These are phyloP conservation scores for Candida schatavii DNA, from an alignment of 805 yeast genomes.

Conservation along the genomic window DNA sequence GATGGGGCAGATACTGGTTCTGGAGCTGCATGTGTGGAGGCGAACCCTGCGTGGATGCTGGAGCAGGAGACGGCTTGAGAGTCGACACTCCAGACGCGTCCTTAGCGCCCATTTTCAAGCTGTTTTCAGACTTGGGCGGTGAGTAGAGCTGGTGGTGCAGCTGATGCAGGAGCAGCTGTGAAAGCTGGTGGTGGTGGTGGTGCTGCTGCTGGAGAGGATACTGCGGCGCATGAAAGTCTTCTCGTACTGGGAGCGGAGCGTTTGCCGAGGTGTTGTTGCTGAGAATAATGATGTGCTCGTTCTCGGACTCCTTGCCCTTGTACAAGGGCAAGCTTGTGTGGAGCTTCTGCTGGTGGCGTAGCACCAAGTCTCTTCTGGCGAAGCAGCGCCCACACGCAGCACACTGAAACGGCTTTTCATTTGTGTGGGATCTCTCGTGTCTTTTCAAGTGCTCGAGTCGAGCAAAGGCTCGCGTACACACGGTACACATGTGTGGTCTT, in stretches of 20 bases:
- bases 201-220: neutral
- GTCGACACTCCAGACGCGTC: neutral
- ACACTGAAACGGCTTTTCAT: slow-evolving; percentile 94
- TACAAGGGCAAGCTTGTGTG: slow-evolving; percentile 56
- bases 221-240: neutral
- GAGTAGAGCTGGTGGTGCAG: slow-evolving; percentile 2
- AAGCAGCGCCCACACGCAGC: slow-evolving; percentile 95
- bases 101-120: neutral
- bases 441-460: slow-evolving; percentile 91
- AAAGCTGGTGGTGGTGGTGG: neutral
- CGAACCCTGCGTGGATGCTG: slow-evolving; percentile 22
- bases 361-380: slow-evolving; percentile 83
- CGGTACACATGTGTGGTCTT: slow-evolving; percentile 84
- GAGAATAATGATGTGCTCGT: slow-evolving; percentile 51
- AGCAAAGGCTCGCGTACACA: slow-evolving; percentile 95
- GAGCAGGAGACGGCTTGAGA: slow-evolving; percentile 24
- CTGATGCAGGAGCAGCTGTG: no score
- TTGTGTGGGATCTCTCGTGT: slow-evolving; percentile 91
- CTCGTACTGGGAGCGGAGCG: slow-evolving; percentile 40
- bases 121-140: slow-evolving; percentile 3
- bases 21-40: slow-evolving; percentile 13
- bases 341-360: slow-evolving; percentile 92
- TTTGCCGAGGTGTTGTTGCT: slow-evolving; percentile 51
- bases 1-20: no score
- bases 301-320: slow-evolving; percentile 27